Percentiles rank a stretch among this genome's conserved stretches.
phyloP scores from a whole-genome alignment of 306 rosid species.

The Bauhinia variegata region DNA sequence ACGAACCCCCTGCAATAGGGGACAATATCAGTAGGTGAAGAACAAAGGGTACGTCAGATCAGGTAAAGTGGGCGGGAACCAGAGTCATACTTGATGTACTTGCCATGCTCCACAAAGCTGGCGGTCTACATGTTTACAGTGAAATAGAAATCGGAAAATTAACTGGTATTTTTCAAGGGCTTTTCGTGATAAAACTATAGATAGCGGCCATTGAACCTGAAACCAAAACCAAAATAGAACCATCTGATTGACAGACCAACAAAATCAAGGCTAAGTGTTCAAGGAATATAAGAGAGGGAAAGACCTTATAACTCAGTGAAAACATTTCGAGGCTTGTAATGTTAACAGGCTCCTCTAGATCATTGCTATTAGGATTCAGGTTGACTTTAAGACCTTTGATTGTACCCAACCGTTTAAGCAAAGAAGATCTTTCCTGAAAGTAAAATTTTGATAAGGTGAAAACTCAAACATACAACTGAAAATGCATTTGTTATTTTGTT shows the following conservation, averaged over 20 bases:
- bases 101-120: slow-evolving; percentile 99
- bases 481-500: slow-evolving; percentile 28
- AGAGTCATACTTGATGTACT: slow-evolving; percentile 79
- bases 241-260: slow-evolving; percentile 27
- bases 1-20: slow-evolving; percentile 74
- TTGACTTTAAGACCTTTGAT: slow-evolving; percentile 57
- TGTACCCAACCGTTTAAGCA: slow-evolving; percentile 76
- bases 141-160: slow-evolving; percentile 91
- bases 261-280: slow-evolving; percentile 22
- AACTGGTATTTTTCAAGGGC: slow-evolving; percentile 83
- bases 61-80: slow-evolving; percentile 24
- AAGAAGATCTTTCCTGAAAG: slow-evolving; percentile 82
- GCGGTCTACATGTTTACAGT: slow-evolving; percentile 91
- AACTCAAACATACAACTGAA: slow-evolving; percentile 16
- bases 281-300: slow-evolving; percentile 12
- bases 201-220: slow-evolving; percentile 95
- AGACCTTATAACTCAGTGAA: slow-evolving; percentile 92
- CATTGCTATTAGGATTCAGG: slow-evolving; percentile 50
- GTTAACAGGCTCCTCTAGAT: slow-evolving; percentile 74
- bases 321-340: slow-evolving; percentile 85
- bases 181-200: slow-evolving; percentile 88
- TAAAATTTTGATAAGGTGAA: slow-evolving; percentile 24
- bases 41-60: slow-evolving; percentile 21
- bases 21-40: slow-evolving; percentile 32
- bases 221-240: slow-evolving; percentile 31